Evolutionary conservation across 1,284 basidiomycete species (phyloP), one percentile per base, ranked within the genome.

Genomic region (Moesziomyces sp.): DNA sequence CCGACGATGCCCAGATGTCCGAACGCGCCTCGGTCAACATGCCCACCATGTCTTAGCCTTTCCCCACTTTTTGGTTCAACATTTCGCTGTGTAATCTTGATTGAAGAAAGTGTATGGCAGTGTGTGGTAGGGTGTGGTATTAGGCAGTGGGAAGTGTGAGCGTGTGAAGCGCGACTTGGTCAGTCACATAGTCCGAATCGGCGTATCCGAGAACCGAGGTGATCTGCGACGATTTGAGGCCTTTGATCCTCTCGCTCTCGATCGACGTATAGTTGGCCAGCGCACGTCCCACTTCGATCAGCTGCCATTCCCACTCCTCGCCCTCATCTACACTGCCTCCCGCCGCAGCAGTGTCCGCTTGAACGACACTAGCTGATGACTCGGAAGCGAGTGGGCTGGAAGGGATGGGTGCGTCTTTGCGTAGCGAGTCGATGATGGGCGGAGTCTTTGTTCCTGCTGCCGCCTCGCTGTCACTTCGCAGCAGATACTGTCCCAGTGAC

Each of bases 151-250:
- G 62, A 0, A 74, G 56, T 1, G 52, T 56, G 13, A 64, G 57
- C 5, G 73, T 75, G 33, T 75, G 73, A 9, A 82, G 55, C 11
- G 70, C 80, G 2, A 81, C 70, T 46, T 80, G 79, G 43, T 98
- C 96, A 5, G 97, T 95, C 40, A 98, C 93, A 85, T 98, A 94
- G 82, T 97, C 94, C 38, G 93, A 93, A 83, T 98, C 96, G 19
- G 92, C 92, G 84, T 97, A 97, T 0, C 94, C 96, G 43, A 99
- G 85, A 10, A 94, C 83, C 69, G 91, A 89, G 16, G 90, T 87
- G 46, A 98, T 91, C 63, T 92, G 89, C 0, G 93, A 91, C 26
- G 71, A 76, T 50, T 82, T 80, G 13, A 81, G 43, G 10, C 96
- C 95, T 84, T 93, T 95, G 65, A 98, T 91, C 65, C 90, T 88